Conservation (phyloP, 2,329 filamentous ascomycete genomes). For the Aureobasidium pullulans region DNA sequence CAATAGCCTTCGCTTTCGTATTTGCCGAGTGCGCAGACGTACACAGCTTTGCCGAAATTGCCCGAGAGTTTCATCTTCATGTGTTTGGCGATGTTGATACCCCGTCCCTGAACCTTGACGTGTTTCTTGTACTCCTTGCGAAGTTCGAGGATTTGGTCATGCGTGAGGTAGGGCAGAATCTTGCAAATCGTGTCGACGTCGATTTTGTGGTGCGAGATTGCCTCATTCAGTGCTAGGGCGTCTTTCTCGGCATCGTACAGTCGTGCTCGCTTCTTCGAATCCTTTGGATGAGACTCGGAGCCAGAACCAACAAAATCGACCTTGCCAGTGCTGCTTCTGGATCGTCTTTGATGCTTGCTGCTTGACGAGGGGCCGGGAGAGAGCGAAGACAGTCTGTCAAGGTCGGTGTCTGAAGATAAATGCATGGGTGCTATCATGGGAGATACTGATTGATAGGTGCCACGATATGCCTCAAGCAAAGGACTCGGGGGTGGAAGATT, state of each 20-base stretch:
- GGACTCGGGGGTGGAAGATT: conserved; percentile 66
- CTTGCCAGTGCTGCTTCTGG: not conserved
- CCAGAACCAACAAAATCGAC: not conserved
- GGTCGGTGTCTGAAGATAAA: conserved; percentile 15
- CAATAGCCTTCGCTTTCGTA: conserved; percentile 96
- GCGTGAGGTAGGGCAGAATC: conserved; percentile 74
- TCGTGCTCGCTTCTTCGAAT: conserved; percentile 55
- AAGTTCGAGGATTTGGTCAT: conserved; percentile 81
- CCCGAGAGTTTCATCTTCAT: conserved; percentile 72
- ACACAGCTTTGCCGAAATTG: conserved; percentile 82
- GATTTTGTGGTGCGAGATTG: conserved; percentile 57
- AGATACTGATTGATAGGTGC: conserved; percentile 89
- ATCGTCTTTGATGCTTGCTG: conserved; percentile 5
- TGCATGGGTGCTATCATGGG: conserved; percentile 78
- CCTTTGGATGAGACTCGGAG: conserved; percentile 3
- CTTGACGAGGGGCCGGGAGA: not conserved
- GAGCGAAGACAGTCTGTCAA: conserved; percentile 7
- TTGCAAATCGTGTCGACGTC: conserved; percentile 69
- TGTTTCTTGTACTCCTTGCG: conserved; percentile 85
- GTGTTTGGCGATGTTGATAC: conserved; percentile 80
- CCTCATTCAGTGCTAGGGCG: conserved; percentile 66
- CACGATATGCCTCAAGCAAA: conserved; percentile 82
- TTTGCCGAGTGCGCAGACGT: conserved; percentile 77
- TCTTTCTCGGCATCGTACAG: conserved; percentile 81
- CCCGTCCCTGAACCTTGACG: conserved; percentile 73